Evolutionary conservation across 352 stramenopile genomes (phyloP).

Genomic region (Hyaloperonospora arabidopsidis): DNA sequence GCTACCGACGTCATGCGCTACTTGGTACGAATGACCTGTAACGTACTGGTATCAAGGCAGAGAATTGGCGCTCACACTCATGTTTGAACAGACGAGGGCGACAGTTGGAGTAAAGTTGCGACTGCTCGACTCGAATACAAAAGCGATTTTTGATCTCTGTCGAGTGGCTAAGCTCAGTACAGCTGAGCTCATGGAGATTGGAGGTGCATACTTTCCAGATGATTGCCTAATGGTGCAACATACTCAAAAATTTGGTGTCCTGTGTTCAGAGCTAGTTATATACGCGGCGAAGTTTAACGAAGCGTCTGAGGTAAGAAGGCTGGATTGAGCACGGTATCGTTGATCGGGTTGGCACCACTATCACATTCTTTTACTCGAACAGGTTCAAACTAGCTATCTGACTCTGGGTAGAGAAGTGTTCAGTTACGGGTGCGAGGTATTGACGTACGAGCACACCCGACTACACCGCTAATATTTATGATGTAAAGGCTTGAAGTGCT

Average conservation of each 20-base stretch:
- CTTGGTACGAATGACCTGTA: conserved; percentile 27
- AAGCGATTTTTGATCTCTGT: conserved; percentile 45
- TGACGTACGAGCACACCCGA: not conserved
- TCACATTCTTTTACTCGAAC: conserved; percentile 5
- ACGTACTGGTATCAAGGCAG: not conserved
- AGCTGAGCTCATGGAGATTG: conserved; percentile 43
- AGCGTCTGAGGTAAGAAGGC: conserved; percentile 26
- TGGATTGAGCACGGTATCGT: not conserved
- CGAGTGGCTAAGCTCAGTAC: conserved; percentile 27
- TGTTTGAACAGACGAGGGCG: conserved; percentile 32
- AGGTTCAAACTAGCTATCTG: conserved; percentile 51
- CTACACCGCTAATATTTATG: conserved; percentile 1
- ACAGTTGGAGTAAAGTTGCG: conserved; percentile 50
- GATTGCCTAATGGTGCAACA: not conserved
- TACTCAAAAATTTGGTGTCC: not conserved
- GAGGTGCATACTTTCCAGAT: conserved; percentile 28
- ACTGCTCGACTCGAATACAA: conserved; percentile 48
- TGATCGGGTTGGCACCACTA: not conserved
- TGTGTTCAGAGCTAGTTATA: conserved; percentile 57
- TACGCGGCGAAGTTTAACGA: conserved; percentile 50
- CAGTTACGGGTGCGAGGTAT: conserved; percentile 38
- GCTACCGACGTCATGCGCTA: conserved; percentile 23
- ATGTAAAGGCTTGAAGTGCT: conserved; percentile 47
- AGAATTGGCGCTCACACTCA: conserved; percentile 1
- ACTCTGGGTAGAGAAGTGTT: conserved; percentile 52